Evolutionary conservation across 2,329 filamentous ascomycete species (phyloP).

Genomic region (Calonectria pseudoreteaudii): DNA sequence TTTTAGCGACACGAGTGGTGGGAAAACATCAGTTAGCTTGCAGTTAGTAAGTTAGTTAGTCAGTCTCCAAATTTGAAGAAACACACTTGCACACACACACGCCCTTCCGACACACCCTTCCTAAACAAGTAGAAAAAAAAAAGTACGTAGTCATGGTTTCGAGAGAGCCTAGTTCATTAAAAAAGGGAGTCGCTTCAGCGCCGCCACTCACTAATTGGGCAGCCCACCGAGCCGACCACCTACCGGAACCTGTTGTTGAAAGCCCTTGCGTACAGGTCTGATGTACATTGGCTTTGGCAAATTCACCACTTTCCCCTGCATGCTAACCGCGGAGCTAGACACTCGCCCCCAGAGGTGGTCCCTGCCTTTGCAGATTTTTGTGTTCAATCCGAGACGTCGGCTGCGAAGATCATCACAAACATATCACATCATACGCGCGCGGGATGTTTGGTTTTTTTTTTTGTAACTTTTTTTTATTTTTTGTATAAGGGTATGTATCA

Average conservation of each 20-base stretch:
- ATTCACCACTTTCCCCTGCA: neutral
- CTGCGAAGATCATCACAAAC: neutral
- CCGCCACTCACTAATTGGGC: neutral
- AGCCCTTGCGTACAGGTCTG: neutral
- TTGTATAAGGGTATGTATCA: neutral
- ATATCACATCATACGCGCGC: neutral
- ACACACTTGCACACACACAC: too few species aligned
- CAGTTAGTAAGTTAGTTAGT: neutral
- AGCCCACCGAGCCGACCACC: neutral
- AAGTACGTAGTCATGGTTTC: neutral
- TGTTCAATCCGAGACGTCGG: neutral
- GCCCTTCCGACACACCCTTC: too few species aligned
- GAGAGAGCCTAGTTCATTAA: neutral
- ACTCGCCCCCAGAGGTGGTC: neutral
- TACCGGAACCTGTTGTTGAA: slow-evolving; percentile 1
- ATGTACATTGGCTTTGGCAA: slow-evolving; percentile 2
- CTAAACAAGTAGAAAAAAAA: too few species aligned
- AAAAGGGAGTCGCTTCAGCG: neutral
- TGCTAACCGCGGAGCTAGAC: neutral
- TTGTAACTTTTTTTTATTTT: neutral
- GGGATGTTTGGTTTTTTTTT: too few species aligned
- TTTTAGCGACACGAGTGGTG: neutral
- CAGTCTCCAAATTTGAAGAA: neutral
- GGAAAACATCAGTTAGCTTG: neutral
- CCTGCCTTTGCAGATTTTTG: neutral